Evolutionary conservation across 2,329 filamentous ascomycete genomes (phyloP).

Genomic region (Pseudopyrenochaeta lycopersici): DNA sequence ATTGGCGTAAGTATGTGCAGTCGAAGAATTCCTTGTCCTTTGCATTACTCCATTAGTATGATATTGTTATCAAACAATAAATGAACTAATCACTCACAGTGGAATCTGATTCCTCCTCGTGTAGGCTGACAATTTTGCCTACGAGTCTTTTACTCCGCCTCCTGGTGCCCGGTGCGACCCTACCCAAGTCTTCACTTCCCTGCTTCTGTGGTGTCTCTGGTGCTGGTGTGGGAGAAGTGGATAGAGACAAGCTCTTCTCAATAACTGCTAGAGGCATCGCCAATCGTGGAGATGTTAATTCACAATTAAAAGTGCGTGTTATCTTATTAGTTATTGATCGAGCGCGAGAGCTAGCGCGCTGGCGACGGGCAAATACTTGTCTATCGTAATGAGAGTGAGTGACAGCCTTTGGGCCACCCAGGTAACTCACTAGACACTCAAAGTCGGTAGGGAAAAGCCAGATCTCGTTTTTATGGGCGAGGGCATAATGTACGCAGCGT

Average conservation of each 20-base stretch:
- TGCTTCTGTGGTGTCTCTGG: slow-evolving; percentile 5
- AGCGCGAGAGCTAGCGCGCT: neutral
- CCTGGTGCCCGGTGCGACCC: slow-evolving; percentile 1
- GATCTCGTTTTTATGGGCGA: slow-evolving; percentile 26
- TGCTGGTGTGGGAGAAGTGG: neutral
- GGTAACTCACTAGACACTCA: slow-evolving; percentile 21
- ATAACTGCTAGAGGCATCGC: neutral
- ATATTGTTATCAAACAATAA: neutral
- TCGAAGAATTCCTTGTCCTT: slow-evolving; percentile 17
- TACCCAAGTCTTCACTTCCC: slow-evolving; percentile 1
- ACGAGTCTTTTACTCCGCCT: slow-evolving; percentile 18
- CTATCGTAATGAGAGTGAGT: slow-evolving; percentile 25
- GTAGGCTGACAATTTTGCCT: slow-evolving; percentile 11
- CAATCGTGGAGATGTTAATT: neutral
- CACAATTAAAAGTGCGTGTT: neutral
- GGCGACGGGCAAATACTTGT: slow-evolving; percentile 25
- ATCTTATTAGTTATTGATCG: neutral
- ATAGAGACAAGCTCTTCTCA: neutral
- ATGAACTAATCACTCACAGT: slow-evolving; percentile 3
- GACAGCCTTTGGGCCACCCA: slow-evolving; percentile 21
- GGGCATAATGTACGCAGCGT: slow-evolving; percentile 32
- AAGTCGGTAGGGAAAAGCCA: slow-evolving; percentile 40
- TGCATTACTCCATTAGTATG: neutral
- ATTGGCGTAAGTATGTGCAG: slow-evolving; percentile 3
- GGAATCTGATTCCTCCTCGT: slow-evolving; percentile 9